Percentiles rank a stretch among this genome's conserved stretches.
These are phyloP conservation scores for Aspergillus novoparasiticus DNA, from an alignment of 2,329 filamentous ascomycete species.

Conservation along the genomic window DNA sequence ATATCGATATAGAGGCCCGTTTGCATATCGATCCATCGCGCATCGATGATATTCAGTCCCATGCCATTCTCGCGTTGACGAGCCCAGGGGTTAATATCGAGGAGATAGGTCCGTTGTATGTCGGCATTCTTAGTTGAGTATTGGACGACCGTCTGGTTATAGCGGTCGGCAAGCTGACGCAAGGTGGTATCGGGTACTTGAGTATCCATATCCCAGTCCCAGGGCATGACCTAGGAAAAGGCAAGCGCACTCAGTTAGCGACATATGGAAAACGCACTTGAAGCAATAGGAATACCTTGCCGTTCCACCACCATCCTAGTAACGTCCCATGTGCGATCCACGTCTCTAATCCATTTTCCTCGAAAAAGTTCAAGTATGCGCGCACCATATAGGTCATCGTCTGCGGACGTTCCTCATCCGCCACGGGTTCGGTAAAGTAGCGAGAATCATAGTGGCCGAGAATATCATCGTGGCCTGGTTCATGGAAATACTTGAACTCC, in stretches of 20 bases:
- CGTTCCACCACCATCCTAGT: conserved; percentile 89
- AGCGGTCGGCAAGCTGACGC: conserved; percentile 62
- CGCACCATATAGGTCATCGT: conserved; percentile 70
- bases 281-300: conserved; percentile 44
- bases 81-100: conserved; percentile 76
- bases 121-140: conserved; percentile 45
- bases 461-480: conserved; percentile 62
- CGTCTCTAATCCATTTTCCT: conserved; percentile 69
- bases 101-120: conserved; percentile 61
- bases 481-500: conserved; percentile 65
- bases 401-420: conserved; percentile 67
- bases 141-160: conserved; percentile 67
- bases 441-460: conserved; percentile 75
- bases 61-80: conserved; percentile 63
- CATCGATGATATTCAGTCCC: conserved; percentile 80
- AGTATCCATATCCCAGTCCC: conserved; percentile 84
- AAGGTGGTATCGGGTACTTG: conserved; percentile 73
- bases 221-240: conserved; percentile 66
- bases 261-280: not conserved
- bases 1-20: conserved; percentile 85
- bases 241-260: not conserved
- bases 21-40: conserved; percentile 74
- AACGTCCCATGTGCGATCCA: conserved; percentile 87
- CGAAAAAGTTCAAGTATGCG: conserved; percentile 71
- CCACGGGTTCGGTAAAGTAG: conserved; percentile 66